These are phyloP conservation scores for Peltaster fructicola DNA, from an alignment of 2,329 filamentous ascomycete species.

Conservation along the genomic window DNA sequence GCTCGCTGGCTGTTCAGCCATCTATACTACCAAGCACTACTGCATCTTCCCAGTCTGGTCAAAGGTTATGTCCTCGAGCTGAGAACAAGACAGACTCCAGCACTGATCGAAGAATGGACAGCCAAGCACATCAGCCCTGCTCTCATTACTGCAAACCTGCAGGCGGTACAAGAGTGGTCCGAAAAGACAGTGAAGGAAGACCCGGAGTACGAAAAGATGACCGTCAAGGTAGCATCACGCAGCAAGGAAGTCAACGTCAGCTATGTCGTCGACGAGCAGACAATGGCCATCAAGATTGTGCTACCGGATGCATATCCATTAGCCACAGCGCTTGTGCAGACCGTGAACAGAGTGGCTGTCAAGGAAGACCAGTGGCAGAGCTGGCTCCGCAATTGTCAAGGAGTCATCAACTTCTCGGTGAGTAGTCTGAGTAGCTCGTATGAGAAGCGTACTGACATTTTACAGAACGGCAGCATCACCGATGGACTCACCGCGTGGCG, in stretches of 20 bases:
- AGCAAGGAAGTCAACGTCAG: constrained; percentile 64
- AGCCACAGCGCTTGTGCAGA: constrained; percentile 55
- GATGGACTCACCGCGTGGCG: constrained; percentile 76
- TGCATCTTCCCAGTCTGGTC: constrained; percentile 59
- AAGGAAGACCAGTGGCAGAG: constrained; percentile 82
- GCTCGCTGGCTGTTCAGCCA: constrained; percentile 73
- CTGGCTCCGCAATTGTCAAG: constrained; percentile 77
- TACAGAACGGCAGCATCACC: constrained; percentile 61
- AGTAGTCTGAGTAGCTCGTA: constrained; percentile 10
- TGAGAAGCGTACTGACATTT: constrained; percentile 2
- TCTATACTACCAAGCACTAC: constrained; percentile 67
- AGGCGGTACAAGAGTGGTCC: constrained; percentile 52
- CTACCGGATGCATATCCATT: constrained; percentile 73
- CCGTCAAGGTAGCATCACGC: constrained; percentile 52
- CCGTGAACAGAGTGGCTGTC: constrained; percentile 69
- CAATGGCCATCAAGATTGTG: constrained; percentile 63
- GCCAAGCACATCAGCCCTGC: constrained; percentile 60
- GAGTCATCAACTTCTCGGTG: constrained; percentile 77
- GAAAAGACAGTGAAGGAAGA: constrained; percentile 21
- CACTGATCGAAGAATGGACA: constrained; percentile 70
- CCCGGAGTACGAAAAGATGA: constrained; percentile 35
- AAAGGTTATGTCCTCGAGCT: constrained; percentile 74
- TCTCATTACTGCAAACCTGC: constrained; percentile 46
- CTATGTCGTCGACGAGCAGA: constrained; percentile 76
- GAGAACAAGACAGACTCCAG: constrained; percentile 59